phyloP scores from a whole-genome alignment of 2,329 filamentous ascomycete species.

The Alternaria sp. region DNA sequence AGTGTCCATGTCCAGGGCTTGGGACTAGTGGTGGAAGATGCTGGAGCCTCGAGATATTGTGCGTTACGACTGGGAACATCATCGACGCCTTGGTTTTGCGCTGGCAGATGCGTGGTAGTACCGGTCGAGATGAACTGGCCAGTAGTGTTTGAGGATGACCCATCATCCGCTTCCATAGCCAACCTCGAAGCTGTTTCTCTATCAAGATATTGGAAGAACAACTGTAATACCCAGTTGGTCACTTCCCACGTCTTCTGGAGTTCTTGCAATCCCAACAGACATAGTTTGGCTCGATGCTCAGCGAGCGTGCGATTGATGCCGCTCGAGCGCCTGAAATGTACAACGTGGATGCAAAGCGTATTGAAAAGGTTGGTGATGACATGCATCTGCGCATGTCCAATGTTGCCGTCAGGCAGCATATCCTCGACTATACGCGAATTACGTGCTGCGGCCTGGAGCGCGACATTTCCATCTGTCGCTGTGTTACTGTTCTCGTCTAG shows the following conservation, averaged over 20 bases:
- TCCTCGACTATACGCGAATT: constrained; percentile 60
- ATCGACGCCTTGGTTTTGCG: constrained; percentile 14
- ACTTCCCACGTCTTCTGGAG: constrained; percentile 61
- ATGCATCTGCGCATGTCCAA: constrained; percentile 58
- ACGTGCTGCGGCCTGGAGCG: constrained; percentile 57
- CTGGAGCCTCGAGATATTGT: constrained; percentile 12
- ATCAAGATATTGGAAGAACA: constrained; percentile 61
- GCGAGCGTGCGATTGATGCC: constrained; percentile 56
- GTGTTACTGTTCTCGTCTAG: constrained; percentile 47
- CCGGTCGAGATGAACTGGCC: constrained; percentile 18
- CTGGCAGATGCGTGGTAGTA: constrained; percentile 10
- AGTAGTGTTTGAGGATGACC: constrained; percentile 25
- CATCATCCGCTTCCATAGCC: constrained; percentile 39
- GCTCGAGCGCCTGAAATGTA: constrained; percentile 52
- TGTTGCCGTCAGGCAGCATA: constrained; percentile 55
- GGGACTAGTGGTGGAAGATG: constrained; percentile 19
- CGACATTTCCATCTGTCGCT: constrained; percentile 51
- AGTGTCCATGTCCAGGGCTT: constrained; percentile 42
- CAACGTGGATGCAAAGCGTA: constrained; percentile 60
- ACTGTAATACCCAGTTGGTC: constrained; percentile 59
- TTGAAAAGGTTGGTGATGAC: constrained; percentile 61
- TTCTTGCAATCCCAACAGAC: constrained; percentile 58
- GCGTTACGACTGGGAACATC: background rate
- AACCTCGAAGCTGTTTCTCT: constrained; percentile 55
- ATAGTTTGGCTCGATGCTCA: constrained; percentile 60